Evolutionary conservation across 1,284 basidiomycete genomes (phyloP), one percentile per base, ranked within the genome.

Genomic region (Termitomyces sp.): DNA sequence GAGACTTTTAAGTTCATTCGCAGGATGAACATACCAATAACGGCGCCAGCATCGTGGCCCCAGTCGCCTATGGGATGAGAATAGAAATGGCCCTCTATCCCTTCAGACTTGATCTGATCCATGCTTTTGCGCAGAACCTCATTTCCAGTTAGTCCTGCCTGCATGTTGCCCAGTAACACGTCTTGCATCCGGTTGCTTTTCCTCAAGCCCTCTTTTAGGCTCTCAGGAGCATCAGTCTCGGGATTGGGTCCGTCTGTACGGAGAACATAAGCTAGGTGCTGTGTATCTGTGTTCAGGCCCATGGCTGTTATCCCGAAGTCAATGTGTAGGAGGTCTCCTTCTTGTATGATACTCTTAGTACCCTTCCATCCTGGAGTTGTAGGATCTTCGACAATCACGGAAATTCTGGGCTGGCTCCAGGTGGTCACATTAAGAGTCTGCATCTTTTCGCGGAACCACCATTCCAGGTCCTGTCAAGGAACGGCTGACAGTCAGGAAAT

Each of bases 361-460:
- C 75, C 77, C 21, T 68, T 63, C 74, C 76, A 78, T 3, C 73
- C 75, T 12, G 79, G 78, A 62, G 71, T 76, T 1, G 71, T 74
- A 42, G 26, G 36, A 19, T 69, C 68, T 40, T 73, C 68, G 5
- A 70, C 71, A 52, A 78, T 68, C 41, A 80, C 76, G 33, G 75
- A 77, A 7, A 81, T 73, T 21, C 77, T 69, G 3, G 79, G 78
- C 53, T 80, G 79, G 59, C 75, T 77, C 79, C 79, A 81, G 19
- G 78, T 81, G 9, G 76, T 71, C 17, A 78, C 69, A 58, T 79
- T 79, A 24, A 70, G 66, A 33, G 65, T 66, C 59, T 75, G 75
- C 72, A 82, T 81, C 61, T 75, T 74, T 56, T 79, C 78, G 28
- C 77, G 69, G 64, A 78, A 80, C 77, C 76, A 80, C 79, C 79